Evolutionary conservation across 345 rosid genomes (phyloP).

Genomic region (Adansonia digitata): DNA sequence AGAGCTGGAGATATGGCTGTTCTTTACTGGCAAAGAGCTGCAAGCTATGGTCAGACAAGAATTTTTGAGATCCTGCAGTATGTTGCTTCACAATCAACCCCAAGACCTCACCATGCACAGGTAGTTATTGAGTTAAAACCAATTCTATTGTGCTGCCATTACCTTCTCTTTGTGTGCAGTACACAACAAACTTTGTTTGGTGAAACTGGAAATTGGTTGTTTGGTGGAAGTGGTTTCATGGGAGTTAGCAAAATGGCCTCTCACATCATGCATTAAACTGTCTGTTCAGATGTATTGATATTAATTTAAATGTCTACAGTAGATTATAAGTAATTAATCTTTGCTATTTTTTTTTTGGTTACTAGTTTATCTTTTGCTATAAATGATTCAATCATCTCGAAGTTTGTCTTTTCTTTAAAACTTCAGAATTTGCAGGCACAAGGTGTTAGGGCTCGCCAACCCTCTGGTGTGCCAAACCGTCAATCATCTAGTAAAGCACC

Average conservation of each 20-base stretch:
- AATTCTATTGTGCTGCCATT: neutral
- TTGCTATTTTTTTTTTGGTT: neutral
- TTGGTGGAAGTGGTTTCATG: neutral
- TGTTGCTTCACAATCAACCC: constrained; percentile 48
- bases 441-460: neutral
- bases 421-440: constrained; percentile 1
- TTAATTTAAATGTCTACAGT: neutral
- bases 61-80: constrained; percentile 45
- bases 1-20: constrained; percentile 45
- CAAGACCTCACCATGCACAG: constrained; percentile 31
- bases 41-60: constrained; percentile 51
- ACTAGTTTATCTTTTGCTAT: neutral
- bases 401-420: neutral
- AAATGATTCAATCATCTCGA: neutral
- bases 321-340: neutral
- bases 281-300: neutral
- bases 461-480: constrained; percentile 23
- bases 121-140: constrained; percentile 23
- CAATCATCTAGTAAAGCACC: constrained; percentile 32
- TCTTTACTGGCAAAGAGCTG: constrained; percentile 54
- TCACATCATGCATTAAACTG: neutral
- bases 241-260: neutral
- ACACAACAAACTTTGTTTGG: neutral
- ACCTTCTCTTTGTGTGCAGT: neutral
- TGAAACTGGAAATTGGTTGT: neutral